phyloP scores from a whole-genome alignment of 2,329 filamentous ascomycete species.

The Aurifilum marmelostoma region DNA sequence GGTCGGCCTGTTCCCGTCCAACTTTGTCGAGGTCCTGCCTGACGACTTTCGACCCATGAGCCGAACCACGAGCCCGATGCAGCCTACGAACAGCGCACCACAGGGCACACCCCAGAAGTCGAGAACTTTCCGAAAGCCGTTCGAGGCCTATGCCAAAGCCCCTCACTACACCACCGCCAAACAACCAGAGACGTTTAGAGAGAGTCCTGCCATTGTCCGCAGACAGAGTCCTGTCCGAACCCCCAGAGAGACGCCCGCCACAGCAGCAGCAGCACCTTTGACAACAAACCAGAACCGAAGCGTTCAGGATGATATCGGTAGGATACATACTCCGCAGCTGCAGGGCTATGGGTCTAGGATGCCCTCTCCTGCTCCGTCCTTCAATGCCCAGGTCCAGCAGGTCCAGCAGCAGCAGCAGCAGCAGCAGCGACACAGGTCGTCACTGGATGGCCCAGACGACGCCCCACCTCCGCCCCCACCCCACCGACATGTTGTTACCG shows the following conservation, averaged over 20 bases:
- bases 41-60: constrained; percentile 80
- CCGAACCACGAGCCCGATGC: constrained; percentile 63
- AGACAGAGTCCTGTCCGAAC: constrained; percentile 45
- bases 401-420: constrained; percentile 13
- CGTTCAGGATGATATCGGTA: constrained; percentile 34
- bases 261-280: constrained; percentile 8
- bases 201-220: constrained; percentile 42
- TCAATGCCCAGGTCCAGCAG: constrained; percentile 36
- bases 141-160: constrained; percentile 68
- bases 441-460: constrained; percentile 51
- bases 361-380: constrained; percentile 44
- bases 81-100: constrained; percentile 54
- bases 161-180: constrained; percentile 68
- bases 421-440: constrained; percentile 30
- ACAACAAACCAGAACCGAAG: constrained; percentile 20
- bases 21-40: constrained; percentile 91
- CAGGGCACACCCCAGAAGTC: constrained; percentile 61
- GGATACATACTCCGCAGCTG: constrained; percentile 37
- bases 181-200: constrained; percentile 60
- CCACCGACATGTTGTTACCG: constrained; percentile 65
- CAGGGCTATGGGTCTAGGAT: constrained; percentile 41
- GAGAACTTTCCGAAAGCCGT: constrained; percentile 67
- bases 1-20: constrained; percentile 92
- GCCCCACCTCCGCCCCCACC: constrained; percentile 82
- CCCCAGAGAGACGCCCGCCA: constrained; percentile 23